phyloP scores from a whole-genome alignment of 1,284 basidiomycete species.

The Heliocybe sulcata region DNA sequence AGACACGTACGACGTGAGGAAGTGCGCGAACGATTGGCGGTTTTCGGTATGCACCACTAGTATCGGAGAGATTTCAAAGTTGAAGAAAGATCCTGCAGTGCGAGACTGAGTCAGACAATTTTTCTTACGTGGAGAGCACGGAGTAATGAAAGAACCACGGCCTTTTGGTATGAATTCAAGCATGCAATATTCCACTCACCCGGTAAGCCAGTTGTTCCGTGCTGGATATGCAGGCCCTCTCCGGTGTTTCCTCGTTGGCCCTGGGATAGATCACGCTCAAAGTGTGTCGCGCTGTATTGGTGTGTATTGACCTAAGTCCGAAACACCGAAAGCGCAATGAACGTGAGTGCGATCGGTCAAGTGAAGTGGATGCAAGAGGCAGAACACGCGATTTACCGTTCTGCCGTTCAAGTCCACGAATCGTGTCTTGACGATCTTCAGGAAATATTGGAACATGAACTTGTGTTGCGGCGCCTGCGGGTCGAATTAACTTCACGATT shows the following conservation, averaged over 20 bases:
- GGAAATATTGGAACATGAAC: constrained; percentile 96
- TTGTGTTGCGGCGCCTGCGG: constrained; percentile 57
- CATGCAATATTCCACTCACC: constrained; percentile 31
- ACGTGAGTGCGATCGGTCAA: not conserved
- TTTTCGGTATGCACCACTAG: constrained; percentile 88
- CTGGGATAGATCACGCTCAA: constrained; percentile 83
- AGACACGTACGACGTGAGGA: constrained; percentile 82
- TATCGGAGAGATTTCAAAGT: constrained; percentile 98
- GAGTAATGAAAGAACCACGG: not conserved
- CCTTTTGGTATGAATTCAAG: constrained; percentile 6
- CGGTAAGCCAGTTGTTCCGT: constrained; percentile 75
- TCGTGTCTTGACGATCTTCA: constrained; percentile 94
- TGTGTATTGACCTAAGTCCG: constrained; percentile 56
- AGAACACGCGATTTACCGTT: constrained; percentile 37
- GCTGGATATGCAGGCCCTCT: constrained; percentile 74
- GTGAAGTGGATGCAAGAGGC: not conserved
- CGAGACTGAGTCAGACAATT: not conserved
- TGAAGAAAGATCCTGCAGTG: constrained; percentile 76
- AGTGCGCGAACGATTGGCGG: constrained; percentile 93
- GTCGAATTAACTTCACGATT: not conserved
- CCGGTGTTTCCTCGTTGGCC: constrained; percentile 54
- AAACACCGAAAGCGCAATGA: not conserved
- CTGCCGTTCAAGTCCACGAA: constrained; percentile 79
- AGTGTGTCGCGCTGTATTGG: constrained; percentile 94
- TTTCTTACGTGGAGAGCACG: not conserved